Evolutionary conservation across 805 yeast species (phyloP), one percentile per base, ranked within the genome.

Genomic region (Dipodascopsis uninucleata): DNA sequence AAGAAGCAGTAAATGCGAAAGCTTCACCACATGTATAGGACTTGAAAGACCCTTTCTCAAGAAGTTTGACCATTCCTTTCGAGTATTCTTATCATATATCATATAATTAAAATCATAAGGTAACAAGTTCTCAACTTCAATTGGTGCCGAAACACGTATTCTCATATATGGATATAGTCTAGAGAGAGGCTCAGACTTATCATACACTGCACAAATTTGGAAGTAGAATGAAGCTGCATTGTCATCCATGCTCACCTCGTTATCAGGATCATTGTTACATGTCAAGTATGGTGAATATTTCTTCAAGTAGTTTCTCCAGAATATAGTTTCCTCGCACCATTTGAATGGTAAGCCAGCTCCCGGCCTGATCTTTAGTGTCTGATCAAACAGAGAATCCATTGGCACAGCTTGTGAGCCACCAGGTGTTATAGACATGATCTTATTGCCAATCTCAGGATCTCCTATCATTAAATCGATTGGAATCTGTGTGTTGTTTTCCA

Each of bases 81-180:
- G 75, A 28, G 79, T 70, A 17, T 78, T 79, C 58, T 85, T 85
- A 61, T 88, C 93, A 62, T 82, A 84, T 10, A 93, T 71, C 45
- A 83, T 71, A 65, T 83, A 87, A 16, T 76, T 71, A 34, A 90
- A 64, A 56, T 85, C 95, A 60, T 75, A 84, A 0, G 99, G 97
- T 39, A 94, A 63, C 40, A 87, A 68, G 58, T 93, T 93, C 55
- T 85, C 88, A 46, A 93, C 71, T 55, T 85, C 85, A 36, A 93
- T 65, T 0, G 98, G 97, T 0, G 97, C 86, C 0, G 93, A 79
- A 5, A 93, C 66, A 3, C 79, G 74, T 20, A 93, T 66, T 6
- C 71, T 74, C 85, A 90, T 75, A 57, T 85, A 93, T 0, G 98
- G 98, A 58, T 86, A 94, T 1, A 85, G 74, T 46, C 73, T 71